Evolutionary conservation across 1,284 basidiomycete genomes (phyloP), one percentile per base, ranked within the genome.

Genomic region (Kalmanozyma brasiliensis): DNA sequence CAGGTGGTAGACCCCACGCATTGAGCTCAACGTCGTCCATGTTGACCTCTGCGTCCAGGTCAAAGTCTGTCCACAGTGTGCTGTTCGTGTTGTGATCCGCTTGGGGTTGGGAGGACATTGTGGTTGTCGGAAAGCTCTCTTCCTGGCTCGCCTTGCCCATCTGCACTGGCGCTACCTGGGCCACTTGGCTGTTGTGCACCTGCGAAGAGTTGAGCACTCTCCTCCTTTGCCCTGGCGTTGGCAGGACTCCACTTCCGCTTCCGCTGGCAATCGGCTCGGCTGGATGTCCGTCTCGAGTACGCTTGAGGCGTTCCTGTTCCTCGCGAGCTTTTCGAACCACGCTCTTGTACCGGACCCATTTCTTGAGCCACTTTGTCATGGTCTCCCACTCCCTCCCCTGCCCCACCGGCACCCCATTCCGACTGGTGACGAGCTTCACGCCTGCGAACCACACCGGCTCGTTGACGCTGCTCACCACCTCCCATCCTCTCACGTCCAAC

Each of bases 371-470:
- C 32, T 20, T 13, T 1, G 52, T 6, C 49, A 61, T 38, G 20
- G 1, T 16, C 3, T 37, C 33, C 2, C 7, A 42, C 26, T 7
- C 38, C 13, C 42, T 16, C 45, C 34, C 34, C 2, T 38, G n/a
- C 1, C 55, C 68, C 17, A 32, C 5, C 5, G 53, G 53, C 0
- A 65, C 46, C 0, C 30, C 52, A n/a, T 61, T 58, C 2, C n/a
- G 2, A 40, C 53, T 62, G 1, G 58, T 66, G 0, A 72, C 56
- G 33, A 67, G 4, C 33, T 59, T 49, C 1, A 67, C 64, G 3
- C 49, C 51, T 0, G 33, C 26, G 20, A 52, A 67, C 58, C 64
- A 72, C 14, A 67, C 58, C 1, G 49, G 56, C 26, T 72, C 64
- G 7, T 38, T 30, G 3, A 72, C 20, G 7, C 52, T 47, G 11